These are phyloP conservation scores for Chenopodium album DNA, from an alignment of 148 eudicot species.

Conservation along the genomic window DNA sequence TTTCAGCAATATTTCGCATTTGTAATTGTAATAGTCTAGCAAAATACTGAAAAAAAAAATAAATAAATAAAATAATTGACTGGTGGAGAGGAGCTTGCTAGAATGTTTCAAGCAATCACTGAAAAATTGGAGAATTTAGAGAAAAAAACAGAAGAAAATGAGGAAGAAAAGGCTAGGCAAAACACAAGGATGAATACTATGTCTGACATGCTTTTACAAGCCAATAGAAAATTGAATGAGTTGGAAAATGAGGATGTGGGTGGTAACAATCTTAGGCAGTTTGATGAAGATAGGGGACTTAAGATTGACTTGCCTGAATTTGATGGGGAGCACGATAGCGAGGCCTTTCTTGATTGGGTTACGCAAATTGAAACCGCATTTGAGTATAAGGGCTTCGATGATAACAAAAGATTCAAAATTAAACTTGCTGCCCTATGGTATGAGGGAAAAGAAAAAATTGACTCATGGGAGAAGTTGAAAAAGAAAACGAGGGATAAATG, in stretches of 20 bases:
- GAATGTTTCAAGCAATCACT: neutral
- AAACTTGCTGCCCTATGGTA: neutral
- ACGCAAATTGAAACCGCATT: neutral
- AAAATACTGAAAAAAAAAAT: neutral
- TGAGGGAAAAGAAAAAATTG: neutral
- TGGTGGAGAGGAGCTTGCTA: neutral
- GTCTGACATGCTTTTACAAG: neutral
- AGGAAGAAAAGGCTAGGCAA: neutral
- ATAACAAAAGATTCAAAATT: no score
- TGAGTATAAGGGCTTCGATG: neutral
- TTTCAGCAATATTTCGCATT: no score
- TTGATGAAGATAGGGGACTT: neutral
- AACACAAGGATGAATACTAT: neutral
- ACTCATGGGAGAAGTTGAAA: neutral
- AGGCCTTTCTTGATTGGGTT: neutral
- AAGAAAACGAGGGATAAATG: neutral
- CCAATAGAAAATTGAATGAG: neutral
- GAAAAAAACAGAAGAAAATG: neutral
- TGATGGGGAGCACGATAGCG: neutral
- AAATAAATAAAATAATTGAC: neutral
- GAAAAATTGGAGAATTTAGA: neutral
- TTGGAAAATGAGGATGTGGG: neutral
- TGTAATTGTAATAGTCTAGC: neutral
- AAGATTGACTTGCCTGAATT: neutral
- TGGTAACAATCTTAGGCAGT: neutral